These are phyloP conservation scores for Podospora pseudocomata DNA, from an alignment of 495 filamentous ascomycete species.

Conservation along the genomic window DNA sequence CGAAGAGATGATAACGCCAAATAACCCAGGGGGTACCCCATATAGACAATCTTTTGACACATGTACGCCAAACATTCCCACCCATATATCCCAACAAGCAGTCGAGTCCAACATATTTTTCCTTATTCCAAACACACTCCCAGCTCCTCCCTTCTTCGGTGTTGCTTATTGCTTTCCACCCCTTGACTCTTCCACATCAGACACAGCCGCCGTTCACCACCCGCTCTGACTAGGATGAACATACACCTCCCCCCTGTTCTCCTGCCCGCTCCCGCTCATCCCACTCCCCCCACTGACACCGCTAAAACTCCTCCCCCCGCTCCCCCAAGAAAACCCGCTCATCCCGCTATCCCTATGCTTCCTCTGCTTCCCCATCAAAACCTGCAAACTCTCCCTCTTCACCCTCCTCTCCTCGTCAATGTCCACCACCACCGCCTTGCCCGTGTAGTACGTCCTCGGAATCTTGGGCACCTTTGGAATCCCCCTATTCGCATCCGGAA, in stretches of 20 bases:
- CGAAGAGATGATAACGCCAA: not conserved
- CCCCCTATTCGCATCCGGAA: conserved; percentile 38
- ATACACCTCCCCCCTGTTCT: not conserved
- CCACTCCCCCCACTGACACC: not conserved
- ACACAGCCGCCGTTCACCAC: not conserved
- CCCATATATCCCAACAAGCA: no score
- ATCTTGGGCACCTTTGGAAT: conserved; percentile 36
- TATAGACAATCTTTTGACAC: not conserved
- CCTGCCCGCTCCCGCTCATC: not conserved
- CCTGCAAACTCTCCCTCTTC: conserved; percentile 4
- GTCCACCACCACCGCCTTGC: conserved; percentile 1
- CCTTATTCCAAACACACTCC: not conserved
- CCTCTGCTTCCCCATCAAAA: not conserved
- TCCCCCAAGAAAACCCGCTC: not conserved
- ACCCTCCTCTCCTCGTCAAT: conserved; percentile 8
- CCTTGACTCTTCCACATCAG: no score
- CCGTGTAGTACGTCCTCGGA: conserved; percentile 9
- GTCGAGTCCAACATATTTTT: not conserved
- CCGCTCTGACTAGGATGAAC: not conserved
- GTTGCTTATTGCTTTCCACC: not conserved
- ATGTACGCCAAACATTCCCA: not conserved
- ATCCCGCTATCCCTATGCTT: not conserved
- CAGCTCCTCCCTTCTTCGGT: not conserved
- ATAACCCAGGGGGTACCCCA: not conserved
- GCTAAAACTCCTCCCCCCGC: not conserved